These are phyloP conservation scores for Didymosphaeria variabile DNA, from an alignment of 2,329 filamentous ascomycete species.

Conservation along the genomic window DNA sequence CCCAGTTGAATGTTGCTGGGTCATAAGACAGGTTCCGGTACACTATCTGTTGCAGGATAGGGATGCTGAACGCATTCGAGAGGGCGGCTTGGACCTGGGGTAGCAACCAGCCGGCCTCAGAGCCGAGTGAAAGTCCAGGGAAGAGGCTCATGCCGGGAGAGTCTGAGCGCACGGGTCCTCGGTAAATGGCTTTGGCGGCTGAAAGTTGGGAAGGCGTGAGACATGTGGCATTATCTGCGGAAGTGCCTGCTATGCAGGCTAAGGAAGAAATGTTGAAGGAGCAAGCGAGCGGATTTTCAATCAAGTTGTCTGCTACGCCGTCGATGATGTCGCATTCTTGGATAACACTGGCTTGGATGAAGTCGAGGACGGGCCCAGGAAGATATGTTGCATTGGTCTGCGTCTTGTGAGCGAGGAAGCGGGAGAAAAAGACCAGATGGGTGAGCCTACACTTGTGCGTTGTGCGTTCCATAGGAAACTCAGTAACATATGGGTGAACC, in stretches of 20 bases:
- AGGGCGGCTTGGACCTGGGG: slow-evolving; percentile 7
- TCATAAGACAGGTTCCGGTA: slow-evolving; percentile 10
- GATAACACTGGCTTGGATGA: slow-evolving; percentile 9
- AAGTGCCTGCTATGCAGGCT: not conserved
- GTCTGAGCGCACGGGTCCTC: slow-evolving; percentile 12
- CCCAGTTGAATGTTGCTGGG: slow-evolving; percentile 10
- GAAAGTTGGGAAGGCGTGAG: slow-evolving; percentile 12
- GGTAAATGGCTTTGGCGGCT: slow-evolving; percentile 7
- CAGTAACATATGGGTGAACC: slow-evolving; percentile 23
- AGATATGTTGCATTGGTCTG: slow-evolving; percentile 11
- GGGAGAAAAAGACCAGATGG: not conserved
- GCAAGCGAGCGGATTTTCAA: slow-evolving; percentile 14
- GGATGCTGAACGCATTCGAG: slow-evolving; percentile 6
- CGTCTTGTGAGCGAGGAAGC: not conserved
- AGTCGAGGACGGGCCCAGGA: slow-evolving; percentile 11
- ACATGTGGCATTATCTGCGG: slow-evolving; percentile 4
- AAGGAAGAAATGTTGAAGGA: slow-evolving; percentile 12
- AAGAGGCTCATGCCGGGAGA: slow-evolving; percentile 3
- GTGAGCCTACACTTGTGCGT: slow-evolving; percentile 9
- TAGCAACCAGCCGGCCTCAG: slow-evolving; percentile 9
- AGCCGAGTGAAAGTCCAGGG: slow-evolving; percentile 9
- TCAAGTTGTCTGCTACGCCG: slow-evolving; percentile 12
- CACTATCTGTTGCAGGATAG: slow-evolving; percentile 7
- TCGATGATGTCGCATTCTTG: slow-evolving; percentile 13
- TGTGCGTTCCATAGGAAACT: slow-evolving; percentile 26